These are phyloP conservation scores for Aspergillus pseudoglaucus DNA, from an alignment of 2,329 filamentous ascomycete genomes.

Conservation along the genomic window DNA sequence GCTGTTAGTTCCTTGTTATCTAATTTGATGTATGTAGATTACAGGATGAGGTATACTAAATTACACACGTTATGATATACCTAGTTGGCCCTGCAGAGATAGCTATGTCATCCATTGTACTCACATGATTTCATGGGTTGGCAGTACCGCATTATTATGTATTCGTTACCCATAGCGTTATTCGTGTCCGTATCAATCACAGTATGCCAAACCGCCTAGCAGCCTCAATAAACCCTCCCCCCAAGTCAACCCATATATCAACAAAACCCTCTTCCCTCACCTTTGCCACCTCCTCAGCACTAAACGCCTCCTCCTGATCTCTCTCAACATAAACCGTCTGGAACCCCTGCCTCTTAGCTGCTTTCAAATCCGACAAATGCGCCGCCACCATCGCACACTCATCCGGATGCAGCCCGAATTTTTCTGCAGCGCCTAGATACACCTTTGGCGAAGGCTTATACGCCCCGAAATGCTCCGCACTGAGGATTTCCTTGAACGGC, in stretches of 20 bases:
- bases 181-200: no score
- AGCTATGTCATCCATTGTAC: no score
- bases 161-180: no score
- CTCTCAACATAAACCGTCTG: constrained; percentile 70
- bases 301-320: constrained; percentile 58
- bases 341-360: constrained; percentile 58
- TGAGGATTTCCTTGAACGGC: constrained; percentile 57
- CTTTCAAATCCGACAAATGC: constrained; percentile 63
- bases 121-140: no score
- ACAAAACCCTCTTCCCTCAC: constrained; percentile 54
- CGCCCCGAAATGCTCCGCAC: constrained; percentile 62
- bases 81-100: no score
- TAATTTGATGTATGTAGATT: no score
- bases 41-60: no score
- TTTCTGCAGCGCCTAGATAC: constrained; percentile 61
- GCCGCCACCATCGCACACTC: constrained; percentile 73
- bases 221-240: constrained; percentile 49
- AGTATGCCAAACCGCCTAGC: constrained; percentile 43
- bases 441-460: constrained; percentile 67
- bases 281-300: constrained; percentile 44
- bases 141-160: no score
- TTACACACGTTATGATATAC: no score
- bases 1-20: no score
- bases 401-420: constrained; percentile 49
- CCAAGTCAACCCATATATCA: constrained; percentile 54